These are phyloP conservation scores for Quaeritorhiza haematococci DNA, from an alignment of 371 early-diverging fungal species.

Conservation along the genomic window DNA sequence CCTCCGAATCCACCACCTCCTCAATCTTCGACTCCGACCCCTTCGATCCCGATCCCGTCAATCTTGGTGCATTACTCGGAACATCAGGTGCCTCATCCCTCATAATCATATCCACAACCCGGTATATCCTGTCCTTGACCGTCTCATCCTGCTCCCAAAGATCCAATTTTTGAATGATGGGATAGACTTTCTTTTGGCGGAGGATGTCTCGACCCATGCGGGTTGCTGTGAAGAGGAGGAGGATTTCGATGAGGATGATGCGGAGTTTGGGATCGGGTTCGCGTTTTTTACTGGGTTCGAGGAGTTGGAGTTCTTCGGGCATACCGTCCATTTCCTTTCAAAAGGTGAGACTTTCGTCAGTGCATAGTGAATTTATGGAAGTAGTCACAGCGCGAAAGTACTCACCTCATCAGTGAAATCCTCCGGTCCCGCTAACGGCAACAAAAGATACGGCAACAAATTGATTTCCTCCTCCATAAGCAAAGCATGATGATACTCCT, in stretches of 20 bases:
- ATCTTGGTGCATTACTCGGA: background rate
- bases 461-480: slow-evolving; percentile 67
- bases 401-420: slow-evolving; percentile 77
- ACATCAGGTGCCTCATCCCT: slow-evolving; percentile 65
- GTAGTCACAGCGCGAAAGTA: slow-evolving; percentile 1
- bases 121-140: slow-evolving; percentile 64
- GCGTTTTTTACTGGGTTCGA: slow-evolving; percentile 76
- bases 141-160: slow-evolving; percentile 60
- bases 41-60: too few species aligned
- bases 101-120: slow-evolving; percentile 80
- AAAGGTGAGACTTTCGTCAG: background rate
- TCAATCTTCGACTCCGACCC: too few species aligned
- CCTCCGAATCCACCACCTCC: too few species aligned
- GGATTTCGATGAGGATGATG: slow-evolving; percentile 64
- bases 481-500: slow-evolving; percentile 16
- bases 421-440: slow-evolving; percentile 89
- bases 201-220: slow-evolving; percentile 72
- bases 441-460: slow-evolving; percentile 75
- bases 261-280: slow-evolving; percentile 77
- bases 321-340: slow-evolving; percentile 82
- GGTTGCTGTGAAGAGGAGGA: slow-evolving; percentile 75
- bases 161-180: slow-evolving; percentile 79
- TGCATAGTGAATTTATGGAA: slow-evolving; percentile 2
- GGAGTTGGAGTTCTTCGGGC: slow-evolving; percentile 86
- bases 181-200: slow-evolving; percentile 78